These are phyloP conservation scores for Solanum infundibuliforme DNA, from an alignment of 257 asterid genomes.

Conservation along the genomic window DNA sequence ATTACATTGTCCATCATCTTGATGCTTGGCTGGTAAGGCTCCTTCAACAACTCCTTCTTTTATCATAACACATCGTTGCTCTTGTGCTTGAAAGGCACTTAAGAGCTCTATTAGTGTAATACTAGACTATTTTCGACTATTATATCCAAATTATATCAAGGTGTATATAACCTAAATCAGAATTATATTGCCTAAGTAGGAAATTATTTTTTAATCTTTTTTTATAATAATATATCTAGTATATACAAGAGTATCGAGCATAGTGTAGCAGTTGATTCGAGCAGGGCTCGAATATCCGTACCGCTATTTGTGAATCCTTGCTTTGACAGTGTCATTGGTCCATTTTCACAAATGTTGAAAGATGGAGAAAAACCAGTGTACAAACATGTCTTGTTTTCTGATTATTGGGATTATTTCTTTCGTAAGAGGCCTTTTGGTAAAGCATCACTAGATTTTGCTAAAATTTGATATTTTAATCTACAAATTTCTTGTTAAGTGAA, in stretches of 20 bases:
- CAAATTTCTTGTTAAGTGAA: too few species aligned
- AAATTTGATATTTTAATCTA: too few species aligned
- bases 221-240: neutral
- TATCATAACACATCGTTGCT: neutral
- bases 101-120: neutral
- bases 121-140: neutral
- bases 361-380: too few species aligned
- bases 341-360: too few species aligned
- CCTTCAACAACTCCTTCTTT: neutral
- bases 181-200: neutral
- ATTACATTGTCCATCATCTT: neutral
- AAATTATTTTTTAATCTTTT: neutral
- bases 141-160: neutral
- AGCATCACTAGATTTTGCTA: too few species aligned
- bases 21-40: neutral
- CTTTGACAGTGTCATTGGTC: too few species aligned
- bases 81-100: neutral
- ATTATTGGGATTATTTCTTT: too few species aligned
- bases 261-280: too few species aligned
- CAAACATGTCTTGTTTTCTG: too few species aligned
- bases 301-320: too few species aligned
- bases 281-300: too few species aligned
- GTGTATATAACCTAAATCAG: neutral
- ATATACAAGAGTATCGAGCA: neutral
- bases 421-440: too few species aligned